Conservation (phyloP, 2,329 filamentous ascomycete genomes). For the Grosmannia penicillata region DNA sequence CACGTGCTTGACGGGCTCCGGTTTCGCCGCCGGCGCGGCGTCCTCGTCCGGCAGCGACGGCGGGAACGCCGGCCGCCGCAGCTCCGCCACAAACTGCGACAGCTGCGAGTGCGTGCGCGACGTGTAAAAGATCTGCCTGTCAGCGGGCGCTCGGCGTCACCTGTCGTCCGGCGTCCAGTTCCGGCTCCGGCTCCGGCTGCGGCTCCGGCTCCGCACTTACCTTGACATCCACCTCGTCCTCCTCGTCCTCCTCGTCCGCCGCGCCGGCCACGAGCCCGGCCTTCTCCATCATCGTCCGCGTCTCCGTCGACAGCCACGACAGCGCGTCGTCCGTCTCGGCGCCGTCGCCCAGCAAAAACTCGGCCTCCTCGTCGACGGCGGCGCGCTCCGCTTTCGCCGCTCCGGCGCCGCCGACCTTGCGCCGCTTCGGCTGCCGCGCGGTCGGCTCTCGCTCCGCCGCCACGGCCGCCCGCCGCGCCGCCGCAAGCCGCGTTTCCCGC, state of each 20-base stretch:
- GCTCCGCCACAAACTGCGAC: constrained; percentile 72
- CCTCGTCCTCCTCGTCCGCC: constrained; percentile 28
- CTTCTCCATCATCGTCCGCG: constrained; percentile 56
- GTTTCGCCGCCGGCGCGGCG: constrained; percentile 25
- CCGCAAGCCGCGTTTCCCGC: constrained; percentile 52
- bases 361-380: constrained; percentile 38
- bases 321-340: constrained; percentile 21
- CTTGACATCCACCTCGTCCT: constrained; percentile 57
- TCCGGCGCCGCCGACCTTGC: constrained; percentile 4
- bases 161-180: too few species aligned
- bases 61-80: constrained; percentile 65
- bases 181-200: too few species aligned
- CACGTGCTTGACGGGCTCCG: constrained; percentile 62
- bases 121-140: constrained; percentile 61
- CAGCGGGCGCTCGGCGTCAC: too few species aligned
- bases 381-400: constrained; percentile 28
- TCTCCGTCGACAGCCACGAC: constrained; percentile 58
- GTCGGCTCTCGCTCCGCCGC: constrained; percentile 39
- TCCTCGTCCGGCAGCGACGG: constrained; percentile 41
- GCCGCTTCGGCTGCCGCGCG: constrained; percentile 27
- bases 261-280: constrained; percentile 31
- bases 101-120: constrained; percentile 88
- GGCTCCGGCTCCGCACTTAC: too few species aligned
- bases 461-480: constrained; percentile 3
- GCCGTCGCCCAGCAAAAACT: constrained; percentile 54